Evolutionary conservation across 495 filamentous ascomycete genomes (phyloP).

Genomic region (Letharia columbiana): DNA sequence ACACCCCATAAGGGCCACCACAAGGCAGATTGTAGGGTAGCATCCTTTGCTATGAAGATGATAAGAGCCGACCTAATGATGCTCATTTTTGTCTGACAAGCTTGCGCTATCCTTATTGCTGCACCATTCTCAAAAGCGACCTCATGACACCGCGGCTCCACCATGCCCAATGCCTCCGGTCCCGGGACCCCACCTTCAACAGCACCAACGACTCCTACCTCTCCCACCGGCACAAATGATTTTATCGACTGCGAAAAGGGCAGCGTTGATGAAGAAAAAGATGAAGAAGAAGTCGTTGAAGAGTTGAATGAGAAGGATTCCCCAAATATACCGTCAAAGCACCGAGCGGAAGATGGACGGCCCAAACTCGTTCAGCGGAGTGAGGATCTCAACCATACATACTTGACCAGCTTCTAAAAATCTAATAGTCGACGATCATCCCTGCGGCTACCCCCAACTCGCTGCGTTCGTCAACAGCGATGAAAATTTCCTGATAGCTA

Average conservation of each 20-base stretch:
- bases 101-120: neutral
- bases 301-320: neutral
- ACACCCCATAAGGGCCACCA: neutral
- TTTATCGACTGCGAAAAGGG: conserved; percentile 5
- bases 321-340: conserved; percentile 2
- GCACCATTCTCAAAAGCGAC: neutral
- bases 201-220: conserved; percentile 20
- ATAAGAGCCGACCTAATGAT: neutral
- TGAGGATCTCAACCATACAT: neutral
- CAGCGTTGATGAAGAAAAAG: neutral
- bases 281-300: neutral
- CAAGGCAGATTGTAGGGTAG: neutral
- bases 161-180: conserved; percentile 9
- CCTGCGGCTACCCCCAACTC: conserved; percentile 32
- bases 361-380: conserved; percentile 21
- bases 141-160: neutral
- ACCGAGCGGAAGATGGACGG: conserved; percentile 19
- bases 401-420: neutral
- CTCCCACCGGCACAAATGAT: conserved; percentile 5
- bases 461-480: conserved; percentile 32
- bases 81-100: neutral
- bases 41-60: neutral
- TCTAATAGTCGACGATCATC: conserved; percentile 30
- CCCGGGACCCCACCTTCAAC: conserved; percentile 19
- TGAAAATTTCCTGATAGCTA: conserved; percentile 31